These are phyloP conservation scores for Talaromyces trachyspermus DNA, from an alignment of 495 filamentous ascomycete species.

Conservation along the genomic window DNA sequence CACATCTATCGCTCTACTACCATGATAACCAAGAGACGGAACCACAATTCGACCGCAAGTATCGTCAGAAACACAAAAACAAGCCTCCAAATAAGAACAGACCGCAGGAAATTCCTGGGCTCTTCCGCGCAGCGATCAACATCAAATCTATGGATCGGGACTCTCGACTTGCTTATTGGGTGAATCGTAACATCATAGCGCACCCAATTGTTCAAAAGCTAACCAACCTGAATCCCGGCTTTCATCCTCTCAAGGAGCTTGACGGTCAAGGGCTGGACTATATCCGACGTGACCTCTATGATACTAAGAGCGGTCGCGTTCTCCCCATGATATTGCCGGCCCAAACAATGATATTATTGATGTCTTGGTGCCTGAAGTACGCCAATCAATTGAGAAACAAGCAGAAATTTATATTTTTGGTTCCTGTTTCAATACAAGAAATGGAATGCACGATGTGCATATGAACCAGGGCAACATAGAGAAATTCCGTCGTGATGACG, in stretches of 20 bases:
- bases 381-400: constrained; percentile 17
- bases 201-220: constrained; percentile 17
- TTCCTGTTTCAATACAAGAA: constrained; percentile 10
- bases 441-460: constrained; percentile 30
- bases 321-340: constrained; percentile 20
- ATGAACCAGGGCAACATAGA: constrained; percentile 32
- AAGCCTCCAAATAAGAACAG: background rate
- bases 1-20: constrained; percentile 17
- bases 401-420: constrained; percentile 26
- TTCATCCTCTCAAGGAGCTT: constrained; percentile 11
- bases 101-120: constrained; percentile 8
- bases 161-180: constrained; percentile 19
- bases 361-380: constrained; percentile 21
- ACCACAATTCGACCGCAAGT: background rate
- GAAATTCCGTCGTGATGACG: constrained; percentile 20
- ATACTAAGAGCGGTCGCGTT: constrained; percentile 15
- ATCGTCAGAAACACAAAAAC: background rate
- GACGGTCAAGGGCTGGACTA: constrained; percentile 20
- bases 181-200: constrained; percentile 16
- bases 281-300: constrained; percentile 21
- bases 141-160: constrained; percentile 18
- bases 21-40: background rate
- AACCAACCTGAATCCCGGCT: constrained; percentile 11
- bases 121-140: constrained; percentile 23
- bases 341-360: constrained; percentile 25